Evolutionary conservation across 345 rosid genomes (phyloP).

Genomic region (Moricandia arvensis): DNA sequence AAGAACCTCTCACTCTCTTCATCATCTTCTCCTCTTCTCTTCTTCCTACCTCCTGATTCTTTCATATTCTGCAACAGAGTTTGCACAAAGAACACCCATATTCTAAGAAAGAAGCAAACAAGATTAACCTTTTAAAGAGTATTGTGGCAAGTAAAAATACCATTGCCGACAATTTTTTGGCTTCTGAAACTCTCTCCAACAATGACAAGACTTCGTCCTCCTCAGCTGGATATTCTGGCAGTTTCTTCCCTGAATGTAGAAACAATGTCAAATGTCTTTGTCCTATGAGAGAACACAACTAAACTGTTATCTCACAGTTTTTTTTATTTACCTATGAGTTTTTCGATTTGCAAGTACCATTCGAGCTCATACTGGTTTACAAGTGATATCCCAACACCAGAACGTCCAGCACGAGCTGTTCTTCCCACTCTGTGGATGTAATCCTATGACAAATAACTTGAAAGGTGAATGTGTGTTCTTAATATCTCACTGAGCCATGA

Average conservation of each 20-base stretch:
- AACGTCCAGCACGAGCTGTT: conserved; percentile 96
- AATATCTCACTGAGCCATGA: conserved; percentile 4
- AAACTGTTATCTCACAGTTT: too few relatives aligned
- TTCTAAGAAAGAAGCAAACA: not conserved
- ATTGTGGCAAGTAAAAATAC: conserved; percentile 33
- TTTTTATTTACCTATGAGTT: conserved; percentile 81
- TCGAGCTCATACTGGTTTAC: conserved; percentile 90
- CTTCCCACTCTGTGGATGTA: conserved; percentile 89
- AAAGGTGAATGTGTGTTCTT: not conserved
- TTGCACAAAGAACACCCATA: not conserved
- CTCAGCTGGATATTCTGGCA: conserved; percentile 66
- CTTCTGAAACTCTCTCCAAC: conserved; percentile 63
- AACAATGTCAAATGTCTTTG: not conserved
- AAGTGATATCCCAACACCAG: conserved; percentile 88
- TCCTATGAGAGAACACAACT: not conserved
- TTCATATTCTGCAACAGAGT: conserved; percentile 51
- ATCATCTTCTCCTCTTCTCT: conserved; percentile 52
- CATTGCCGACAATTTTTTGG: conserved; percentile 60
- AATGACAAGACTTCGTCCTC: conserved; percentile 77
- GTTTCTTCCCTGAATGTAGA: conserved; percentile 60
- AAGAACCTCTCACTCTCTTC: conserved; percentile 59
- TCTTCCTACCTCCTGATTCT: conserved; percentile 51
- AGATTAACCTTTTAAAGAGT: not conserved
- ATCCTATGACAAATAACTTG: conserved; percentile 49
- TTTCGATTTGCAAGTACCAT: conserved; percentile 89